Base-by-base conservation (phyloP, 805 yeast genomes). In the Priceomyces melissophilus region DNA sequence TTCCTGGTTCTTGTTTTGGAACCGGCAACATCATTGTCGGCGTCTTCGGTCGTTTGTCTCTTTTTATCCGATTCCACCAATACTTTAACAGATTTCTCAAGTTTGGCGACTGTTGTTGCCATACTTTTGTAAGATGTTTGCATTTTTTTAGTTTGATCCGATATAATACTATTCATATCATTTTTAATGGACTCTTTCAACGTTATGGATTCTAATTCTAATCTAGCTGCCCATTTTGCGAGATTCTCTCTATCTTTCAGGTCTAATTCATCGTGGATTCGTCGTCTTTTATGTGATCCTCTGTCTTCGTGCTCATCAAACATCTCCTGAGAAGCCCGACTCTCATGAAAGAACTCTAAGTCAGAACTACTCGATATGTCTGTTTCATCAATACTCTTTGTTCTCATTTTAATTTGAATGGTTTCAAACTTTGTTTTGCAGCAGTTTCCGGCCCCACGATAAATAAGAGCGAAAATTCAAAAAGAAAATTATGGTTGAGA, bases 141-240 rank as follows among this genome's bases (percentile, higher is more conserved):
- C 10, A 17, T 9, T 8, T 20, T 20, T 32, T 15, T 32, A 16
- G 12, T 16, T 11, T 41, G 30, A 10, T 41, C 41, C n/a, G 37
- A 30, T 17, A 43, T 32, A 10, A 39, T 28, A 30, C 27, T 34
- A n/a, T 29, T 27, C 16, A 43, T n/a, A 10, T 39, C 45, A 12
- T 44, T 38, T 3, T 39, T 39, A 10, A 55, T 29, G 3, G 43
- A 30, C 10, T 53, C 52, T 36, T 58, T 57, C 27, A 63, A 45
- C 8, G 59, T 52, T 10, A 59, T 40, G 1, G 62, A 54, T 39
- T 63, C 67, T 9, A 60, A 40, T 39, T 62, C 67, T 14, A 63
- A 44, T 33, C 55, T 49, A 2, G 65, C 53, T 4, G 68, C 68
- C 66, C 67, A 59, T 10, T 39, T 41, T 2, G 55, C 40, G 25